A percentile compares a stretch with the other conserved stretches of the same genome.
These are phyloP conservation scores for Cyberlindnera xylosilytica DNA, from an alignment of 805 yeast species.

Conservation along the genomic window DNA sequence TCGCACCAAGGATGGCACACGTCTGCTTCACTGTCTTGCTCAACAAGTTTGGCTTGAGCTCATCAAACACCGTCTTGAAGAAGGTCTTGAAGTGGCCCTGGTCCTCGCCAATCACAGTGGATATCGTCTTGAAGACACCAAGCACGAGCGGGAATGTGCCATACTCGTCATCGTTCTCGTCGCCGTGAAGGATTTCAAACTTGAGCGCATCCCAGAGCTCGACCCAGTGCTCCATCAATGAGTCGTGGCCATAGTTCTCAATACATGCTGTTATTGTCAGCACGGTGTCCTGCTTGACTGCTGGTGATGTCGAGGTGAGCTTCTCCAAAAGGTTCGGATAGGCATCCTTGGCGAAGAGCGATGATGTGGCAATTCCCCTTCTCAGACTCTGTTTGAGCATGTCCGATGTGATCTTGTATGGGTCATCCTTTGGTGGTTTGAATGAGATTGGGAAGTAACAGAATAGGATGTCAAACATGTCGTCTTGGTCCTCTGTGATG, in stretches of 20 bases:
- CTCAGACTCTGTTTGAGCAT: slow-evolving; percentile 66
- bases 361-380: slow-evolving; percentile 56
- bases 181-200: slow-evolving; percentile 83
- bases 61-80: slow-evolving; percentile 41
- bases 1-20: slow-evolving; percentile 52
- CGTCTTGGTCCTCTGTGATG: slow-evolving; percentile 47
- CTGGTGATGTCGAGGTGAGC: slow-evolving; percentile 68
- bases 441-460: slow-evolving; percentile 97
- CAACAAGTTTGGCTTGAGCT: slow-evolving; percentile 50
- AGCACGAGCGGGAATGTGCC: slow-evolving; percentile 43
- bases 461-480: slow-evolving; percentile 81
- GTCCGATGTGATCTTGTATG: slow-evolving; percentile 73
- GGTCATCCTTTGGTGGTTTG: slow-evolving; percentile 87
- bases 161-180: slow-evolving; percentile 43
- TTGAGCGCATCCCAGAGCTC: slow-evolving; percentile 85
- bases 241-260: slow-evolving; percentile 43
- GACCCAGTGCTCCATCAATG: slow-evolving; percentile 60
- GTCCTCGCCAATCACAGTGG: slow-evolving; percentile 32
- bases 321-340: slow-evolving; percentile 79
- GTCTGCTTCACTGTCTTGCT: slow-evolving; percentile 61
- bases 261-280: slow-evolving; percentile 58
- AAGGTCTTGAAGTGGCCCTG: slow-evolving; percentile 37
- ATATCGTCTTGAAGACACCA: slow-evolving; percentile 42
- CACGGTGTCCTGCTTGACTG: slow-evolving; percentile 72
- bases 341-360: slow-evolving; percentile 65